Conservation (phyloP, 257 asterid genomes). For the Linaria vulgaris region DNA sequence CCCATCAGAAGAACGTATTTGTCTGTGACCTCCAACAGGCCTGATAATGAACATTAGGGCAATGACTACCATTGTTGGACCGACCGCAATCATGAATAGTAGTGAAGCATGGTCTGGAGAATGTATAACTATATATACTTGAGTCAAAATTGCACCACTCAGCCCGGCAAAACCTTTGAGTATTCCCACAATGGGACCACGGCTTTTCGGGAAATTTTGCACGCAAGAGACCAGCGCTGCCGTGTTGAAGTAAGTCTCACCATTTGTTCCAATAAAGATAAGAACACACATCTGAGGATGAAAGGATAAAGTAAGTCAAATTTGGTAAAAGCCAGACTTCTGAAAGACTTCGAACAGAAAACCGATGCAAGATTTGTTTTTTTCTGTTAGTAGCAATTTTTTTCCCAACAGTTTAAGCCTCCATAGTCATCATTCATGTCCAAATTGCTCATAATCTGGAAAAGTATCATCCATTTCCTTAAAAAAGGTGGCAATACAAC, state of each 20-base stretch:
- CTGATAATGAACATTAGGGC: slow-evolving; percentile 55
- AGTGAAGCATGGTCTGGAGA: slow-evolving; percentile 59
- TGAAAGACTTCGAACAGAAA: background rate
- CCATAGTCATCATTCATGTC: background rate
- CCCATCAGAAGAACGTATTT: slow-evolving; percentile 47
- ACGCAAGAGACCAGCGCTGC: slow-evolving; percentile 57
- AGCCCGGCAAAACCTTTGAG: slow-evolving; percentile 70
- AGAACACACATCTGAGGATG: slow-evolving; percentile 59
- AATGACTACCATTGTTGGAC: slow-evolving; percentile 56
- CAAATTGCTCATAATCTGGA: background rate
- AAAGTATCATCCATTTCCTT: too few species aligned
- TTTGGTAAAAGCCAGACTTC: background rate
- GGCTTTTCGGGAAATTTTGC: slow-evolving; percentile 62
- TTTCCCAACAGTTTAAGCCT: background rate
- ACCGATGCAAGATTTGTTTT: background rate
- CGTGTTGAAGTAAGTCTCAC: slow-evolving; percentile 68
- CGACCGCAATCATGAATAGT: slow-evolving; percentile 61
- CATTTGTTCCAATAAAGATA: slow-evolving; percentile 62
- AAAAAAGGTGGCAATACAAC: too few species aligned
- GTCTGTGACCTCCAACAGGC: slow-evolving; percentile 62
- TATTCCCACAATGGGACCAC: slow-evolving; percentile 73
- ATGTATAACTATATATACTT: slow-evolving; percentile 43
- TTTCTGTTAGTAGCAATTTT: too few species aligned
- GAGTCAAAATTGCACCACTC: slow-evolving; percentile 62
- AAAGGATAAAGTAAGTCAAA: slow-evolving; percentile 11